Evolutionary conservation across 2,329 filamentous ascomycete species (phyloP).

Genomic region (Plenodomus lindquistii): DNA sequence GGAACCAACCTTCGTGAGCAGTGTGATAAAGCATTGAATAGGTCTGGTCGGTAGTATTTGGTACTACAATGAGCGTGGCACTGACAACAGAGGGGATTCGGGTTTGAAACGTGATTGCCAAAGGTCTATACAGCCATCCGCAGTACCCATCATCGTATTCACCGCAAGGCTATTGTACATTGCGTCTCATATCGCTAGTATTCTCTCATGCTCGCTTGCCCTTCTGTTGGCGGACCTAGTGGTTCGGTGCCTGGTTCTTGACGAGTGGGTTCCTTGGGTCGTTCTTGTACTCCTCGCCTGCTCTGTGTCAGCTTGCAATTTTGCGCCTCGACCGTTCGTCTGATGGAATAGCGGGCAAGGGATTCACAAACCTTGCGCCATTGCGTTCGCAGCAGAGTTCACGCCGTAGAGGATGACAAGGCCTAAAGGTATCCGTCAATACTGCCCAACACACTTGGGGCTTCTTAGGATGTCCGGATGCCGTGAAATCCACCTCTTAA

Average conservation of each 20-base stretch:
- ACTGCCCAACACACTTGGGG: constrained; percentile 1
- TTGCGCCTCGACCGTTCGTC: neutral
- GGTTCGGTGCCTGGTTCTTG: constrained; percentile 38
- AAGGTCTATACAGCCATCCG: constrained; percentile 41
- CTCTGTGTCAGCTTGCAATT: constrained; percentile 20
- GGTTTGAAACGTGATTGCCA: constrained; percentile 21
- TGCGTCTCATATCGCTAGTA: constrained; percentile 27
- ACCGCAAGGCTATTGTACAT: constrained; percentile 43
- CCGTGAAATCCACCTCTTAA: constrained; percentile 10
- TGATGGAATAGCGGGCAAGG: neutral
- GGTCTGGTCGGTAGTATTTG: too few species aligned
- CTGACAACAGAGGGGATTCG: neutral
- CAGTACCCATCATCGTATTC: constrained; percentile 13
- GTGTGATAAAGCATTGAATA: too few species aligned
- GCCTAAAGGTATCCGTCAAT: constrained; percentile 57
- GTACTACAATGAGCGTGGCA: too few species aligned
- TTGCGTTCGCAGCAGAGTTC: constrained; percentile 77
- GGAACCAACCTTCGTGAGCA: too few species aligned
- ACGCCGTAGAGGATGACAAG: constrained; percentile 87
- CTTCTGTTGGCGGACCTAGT: constrained; percentile 30
- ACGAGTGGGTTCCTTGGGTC: constrained; percentile 80
- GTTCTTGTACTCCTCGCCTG: constrained; percentile 95
- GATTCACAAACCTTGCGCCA: constrained; percentile 73
- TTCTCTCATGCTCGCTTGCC: constrained; percentile 12
- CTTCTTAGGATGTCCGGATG: neutral